phyloP scores from a whole-genome alignment of 371 early-diverging fungal species.

The Globomyces sp. region DNA sequence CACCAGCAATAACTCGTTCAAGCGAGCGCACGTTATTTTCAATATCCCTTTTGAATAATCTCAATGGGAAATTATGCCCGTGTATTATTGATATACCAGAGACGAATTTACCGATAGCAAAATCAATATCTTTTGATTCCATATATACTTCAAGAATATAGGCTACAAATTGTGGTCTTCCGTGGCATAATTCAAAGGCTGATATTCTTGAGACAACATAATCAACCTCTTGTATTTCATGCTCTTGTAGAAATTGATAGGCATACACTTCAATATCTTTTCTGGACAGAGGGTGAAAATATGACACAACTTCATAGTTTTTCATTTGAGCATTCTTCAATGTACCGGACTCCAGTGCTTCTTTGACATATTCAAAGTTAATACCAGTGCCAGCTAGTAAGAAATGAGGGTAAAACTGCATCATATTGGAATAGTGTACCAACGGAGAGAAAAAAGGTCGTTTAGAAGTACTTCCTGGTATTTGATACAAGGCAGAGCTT shows the following conservation, averaged over 20 bases:
- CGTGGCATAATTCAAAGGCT: slow-evolving; percentile 8
- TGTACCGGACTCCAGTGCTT: slow-evolving; percentile 15
- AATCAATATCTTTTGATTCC: slow-evolving; percentile 12
- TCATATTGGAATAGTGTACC: slow-evolving; percentile 23
- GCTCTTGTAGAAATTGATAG: slow-evolving; percentile 16
- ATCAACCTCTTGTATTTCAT: slow-evolving; percentile 9
- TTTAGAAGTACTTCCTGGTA: slow-evolving; percentile 19
- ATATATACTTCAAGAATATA: slow-evolving; percentile 13
- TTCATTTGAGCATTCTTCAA: slow-evolving; percentile 19
- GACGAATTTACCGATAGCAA: slow-evolving; percentile 14
- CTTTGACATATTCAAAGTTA: slow-evolving; percentile 27
- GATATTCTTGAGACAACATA: slow-evolving; percentile 13
- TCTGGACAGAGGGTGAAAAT: slow-evolving; percentile 16
- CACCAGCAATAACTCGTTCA: neutral
- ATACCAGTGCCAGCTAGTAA: slow-evolving; percentile 37
- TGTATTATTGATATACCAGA: neutral
- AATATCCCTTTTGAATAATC: slow-evolving; percentile 17
- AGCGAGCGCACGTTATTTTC: slow-evolving; percentile 9
- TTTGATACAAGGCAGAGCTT: slow-evolving; percentile 3
- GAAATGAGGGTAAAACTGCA: slow-evolving; percentile 25
- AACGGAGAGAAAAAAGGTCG: slow-evolving; percentile 35
- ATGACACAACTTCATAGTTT: slow-evolving; percentile 17
- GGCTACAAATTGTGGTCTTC: slow-evolving; percentile 15
- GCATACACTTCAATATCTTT: slow-evolving; percentile 14
- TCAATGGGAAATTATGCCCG: slow-evolving; percentile 1